Evolutionary conservation across 257 asterid species (phyloP), one percentile per base, ranked within the genome.

Genomic region (Agastache rugosa): DNA sequence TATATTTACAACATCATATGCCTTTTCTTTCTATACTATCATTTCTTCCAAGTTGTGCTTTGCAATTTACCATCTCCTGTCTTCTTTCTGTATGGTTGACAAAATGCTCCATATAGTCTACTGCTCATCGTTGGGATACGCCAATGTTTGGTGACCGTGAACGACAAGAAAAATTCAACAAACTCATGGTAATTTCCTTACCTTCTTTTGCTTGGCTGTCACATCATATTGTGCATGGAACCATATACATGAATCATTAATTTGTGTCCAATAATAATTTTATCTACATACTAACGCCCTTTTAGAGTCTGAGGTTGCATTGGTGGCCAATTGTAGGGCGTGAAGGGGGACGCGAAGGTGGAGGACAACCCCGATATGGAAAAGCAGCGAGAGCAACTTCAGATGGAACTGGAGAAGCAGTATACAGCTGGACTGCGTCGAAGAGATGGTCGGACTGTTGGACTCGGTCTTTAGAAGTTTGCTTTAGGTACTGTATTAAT

Each of bases 261-360:
- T 67, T 77, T 53, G 42, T 48, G 64, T 73, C 74, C 44, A 17
- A 12, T 68, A 42, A 50, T 54, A 53, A 68, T 67, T 8, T 63
- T 79, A 74, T 82, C 78, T 69, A 72, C 81, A 54, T 87, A 92
- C 97, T 91, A 77, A 92, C 97, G 85, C 98, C 67, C 79, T 85
- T 90, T 89, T 88, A 92, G 99, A 94, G 96, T 92, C 97, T 95
- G 98, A 95, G 96, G 92, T 85, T 95, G 97, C 91, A 34, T 87
- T 90, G 98, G 97, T 90, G 90, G 96, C 97, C 93, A 85, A 87
- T 87, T 95, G 97, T 89, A 95, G 99, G 99, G 99, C 66, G 97
- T 92, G 90, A 95, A 92, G 84, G 94, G 94, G 79, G 91, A 92
- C 0, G 50, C 83, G 19, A 85, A 79, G 35, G 88, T 74, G 80